These are phyloP conservation scores for Chrysoporthe deuterocubensis DNA, from an alignment of 2,329 filamentous ascomycete genomes.

Conservation along the genomic window DNA sequence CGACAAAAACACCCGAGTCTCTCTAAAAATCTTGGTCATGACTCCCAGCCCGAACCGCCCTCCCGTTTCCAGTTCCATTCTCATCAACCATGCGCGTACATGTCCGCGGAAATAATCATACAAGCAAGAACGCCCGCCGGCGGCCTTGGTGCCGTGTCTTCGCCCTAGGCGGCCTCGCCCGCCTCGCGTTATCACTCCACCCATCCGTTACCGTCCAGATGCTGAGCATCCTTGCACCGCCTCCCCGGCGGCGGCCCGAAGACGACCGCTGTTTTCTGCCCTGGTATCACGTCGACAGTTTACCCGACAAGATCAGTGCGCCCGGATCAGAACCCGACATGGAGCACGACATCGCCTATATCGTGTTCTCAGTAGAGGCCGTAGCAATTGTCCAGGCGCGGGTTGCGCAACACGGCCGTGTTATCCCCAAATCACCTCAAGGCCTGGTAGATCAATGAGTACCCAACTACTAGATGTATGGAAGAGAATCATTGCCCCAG, in stretches of 20 bases:
- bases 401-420: not conserved
- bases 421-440: not conserved
- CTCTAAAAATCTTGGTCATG: conserved; percentile 3
- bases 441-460: too few species aligned
- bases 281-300: not conserved
- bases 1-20: not conserved
- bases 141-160: not conserved
- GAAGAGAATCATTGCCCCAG: conserved; percentile 2
- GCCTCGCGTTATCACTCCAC: not conserved
- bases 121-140: not conserved
- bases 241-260: not conserved
- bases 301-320: not conserved
- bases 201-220: not conserved
- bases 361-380: not conserved
- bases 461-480: not conserved
- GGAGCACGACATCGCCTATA: not conserved
- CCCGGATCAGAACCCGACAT: not conserved
- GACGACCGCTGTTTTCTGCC: not conserved
- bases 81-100: conserved; percentile 1
- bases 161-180: not conserved
- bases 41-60: not conserved
- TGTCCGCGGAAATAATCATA: conserved; percentile 2
- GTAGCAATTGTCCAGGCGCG: not conserved
- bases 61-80: not conserved
- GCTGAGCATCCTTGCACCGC: not conserved